Conservation (phyloP, 805 yeast species). For the Ogataea parapolymorpha region DNA sequence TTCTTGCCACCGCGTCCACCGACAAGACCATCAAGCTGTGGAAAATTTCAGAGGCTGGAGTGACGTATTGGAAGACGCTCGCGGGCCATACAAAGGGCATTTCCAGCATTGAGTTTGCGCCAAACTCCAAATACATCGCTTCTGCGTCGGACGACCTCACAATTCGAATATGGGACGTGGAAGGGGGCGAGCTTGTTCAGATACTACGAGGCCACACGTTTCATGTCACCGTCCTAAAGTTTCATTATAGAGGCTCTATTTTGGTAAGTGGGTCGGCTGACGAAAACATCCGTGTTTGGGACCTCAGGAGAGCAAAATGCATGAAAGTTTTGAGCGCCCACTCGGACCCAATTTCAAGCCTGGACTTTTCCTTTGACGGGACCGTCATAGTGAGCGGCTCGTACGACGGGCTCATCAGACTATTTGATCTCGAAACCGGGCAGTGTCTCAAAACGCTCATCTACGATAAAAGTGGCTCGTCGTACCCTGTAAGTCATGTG, state of each 20-base stretch:
- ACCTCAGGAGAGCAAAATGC: slow-evolving; percentile 63
- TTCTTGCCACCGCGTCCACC: slow-evolving; percentile 56
- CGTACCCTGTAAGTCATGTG: slow-evolving; percentile 75
- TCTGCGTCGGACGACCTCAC: slow-evolving; percentile 86
- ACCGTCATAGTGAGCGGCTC: slow-evolving; percentile 83
- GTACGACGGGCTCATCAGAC: slow-evolving; percentile 83
- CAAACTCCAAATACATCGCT: slow-evolving; percentile 68
- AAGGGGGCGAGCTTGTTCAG: slow-evolving; percentile 46
- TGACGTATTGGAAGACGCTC: slow-evolving; percentile 34
- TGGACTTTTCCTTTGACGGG: slow-evolving; percentile 74
- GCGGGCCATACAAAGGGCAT: slow-evolving; percentile 68
- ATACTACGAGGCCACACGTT: slow-evolving; percentile 77
- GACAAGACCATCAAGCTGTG: slow-evolving; percentile 60
- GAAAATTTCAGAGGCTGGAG: slow-evolving; percentile 35
- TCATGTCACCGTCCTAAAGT: slow-evolving; percentile 70
- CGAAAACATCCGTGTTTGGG: slow-evolving; percentile 92
- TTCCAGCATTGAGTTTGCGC: slow-evolving; percentile 75
- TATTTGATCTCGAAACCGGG: slow-evolving; percentile 85
- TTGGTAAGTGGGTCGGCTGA: slow-evolving; percentile 83
- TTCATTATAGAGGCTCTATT: slow-evolving; percentile 71
- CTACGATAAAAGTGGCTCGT: slow-evolving; percentile 67
- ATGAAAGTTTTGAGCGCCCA: slow-evolving; percentile 86
- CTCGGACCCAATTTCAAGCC: slow-evolving; percentile 79
- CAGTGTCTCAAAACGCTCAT: slow-evolving; percentile 89
- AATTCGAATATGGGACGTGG: slow-evolving; percentile 66